Percentiles rank a stretch among this genome's conserved stretches.
Conservation (phyloP, 768 basidiomycete species). For the Coprinopsis sp. region DNA sequence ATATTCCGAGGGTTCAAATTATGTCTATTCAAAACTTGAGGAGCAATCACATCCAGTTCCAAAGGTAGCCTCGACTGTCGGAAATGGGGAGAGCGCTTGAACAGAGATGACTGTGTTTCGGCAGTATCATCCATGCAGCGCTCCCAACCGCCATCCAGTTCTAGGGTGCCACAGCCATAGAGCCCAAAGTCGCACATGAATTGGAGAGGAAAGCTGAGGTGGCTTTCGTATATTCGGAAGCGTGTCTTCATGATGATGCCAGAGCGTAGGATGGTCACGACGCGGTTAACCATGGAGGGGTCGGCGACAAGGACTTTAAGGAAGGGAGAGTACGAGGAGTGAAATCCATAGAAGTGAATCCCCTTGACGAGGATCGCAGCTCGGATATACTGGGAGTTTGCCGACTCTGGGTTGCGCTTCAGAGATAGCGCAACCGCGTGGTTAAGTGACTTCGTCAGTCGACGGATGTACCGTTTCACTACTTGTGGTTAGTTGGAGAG, state of each 20-base stretch:
- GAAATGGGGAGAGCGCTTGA: constrained; percentile 53
- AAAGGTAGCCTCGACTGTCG: constrained; percentile 65
- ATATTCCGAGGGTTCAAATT: constrained; percentile 56
- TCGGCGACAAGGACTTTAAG: constrained; percentile 80
- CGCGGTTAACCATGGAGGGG: constrained; percentile 63
- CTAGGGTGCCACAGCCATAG: constrained; percentile 90
- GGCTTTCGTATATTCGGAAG: constrained; percentile 83
- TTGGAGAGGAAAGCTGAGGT: constrained; percentile 83
- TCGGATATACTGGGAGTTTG: constrained; percentile 59
- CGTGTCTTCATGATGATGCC: constrained; percentile 78
- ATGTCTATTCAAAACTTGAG: constrained; percentile 84
- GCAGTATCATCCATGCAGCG: constrained; percentile 40
- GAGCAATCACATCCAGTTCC: constrained; percentile 79
- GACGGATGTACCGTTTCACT: constrained; percentile 74
- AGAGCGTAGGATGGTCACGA: constrained; percentile 72
- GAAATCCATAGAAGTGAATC: constrained; percentile 94
- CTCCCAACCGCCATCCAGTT: constrained; percentile 63
- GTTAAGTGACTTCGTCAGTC: constrained; percentile 72
- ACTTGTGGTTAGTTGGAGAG: constrained; percentile 6
- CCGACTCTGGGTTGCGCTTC: constrained; percentile 61
- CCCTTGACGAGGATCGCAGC: constrained; percentile 87
- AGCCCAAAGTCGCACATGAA: constrained; percentile 94
- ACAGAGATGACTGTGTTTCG: constrained; percentile 26
- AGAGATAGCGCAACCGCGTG: constrained; percentile 81
- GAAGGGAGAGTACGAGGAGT: constrained; percentile 78